Percentiles rank a stretch among this genome's conserved stretches.
Evolutionary conservation across 306 rosid species (phyloP).

Genomic region (Cercis canadensis): DNA sequence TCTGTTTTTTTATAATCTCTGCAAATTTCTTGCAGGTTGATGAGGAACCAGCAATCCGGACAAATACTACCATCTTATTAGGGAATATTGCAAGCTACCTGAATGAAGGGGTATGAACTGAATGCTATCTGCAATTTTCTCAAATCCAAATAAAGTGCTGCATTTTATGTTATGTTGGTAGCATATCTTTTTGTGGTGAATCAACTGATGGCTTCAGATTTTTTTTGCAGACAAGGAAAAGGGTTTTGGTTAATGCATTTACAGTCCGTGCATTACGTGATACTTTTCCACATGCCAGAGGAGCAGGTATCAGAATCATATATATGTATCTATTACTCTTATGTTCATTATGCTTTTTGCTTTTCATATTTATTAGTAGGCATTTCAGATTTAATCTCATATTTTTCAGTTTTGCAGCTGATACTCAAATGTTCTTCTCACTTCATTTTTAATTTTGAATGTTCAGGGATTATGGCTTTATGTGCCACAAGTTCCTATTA

Average conservation of each 20-base stretch:
- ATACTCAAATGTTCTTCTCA: conserved; percentile 15
- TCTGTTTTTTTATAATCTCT: too few species aligned
- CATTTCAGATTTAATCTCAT: not conserved
- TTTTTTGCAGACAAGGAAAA: conserved; percentile 81
- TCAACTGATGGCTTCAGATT: conserved; percentile 40
- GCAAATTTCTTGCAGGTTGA: conserved; percentile 72
- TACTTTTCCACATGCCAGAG: conserved; percentile 95
- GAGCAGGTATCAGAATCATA: conserved; percentile 77
- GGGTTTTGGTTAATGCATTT: conserved; percentile 98
- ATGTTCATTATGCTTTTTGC: not conserved
- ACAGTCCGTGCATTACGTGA: conserved; percentile 99
- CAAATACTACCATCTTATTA: conserved; percentile 93
- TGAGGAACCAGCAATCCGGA: conserved; percentile 96
- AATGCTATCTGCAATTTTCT: conserved; percentile 43
- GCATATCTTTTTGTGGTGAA: conserved; percentile 25
- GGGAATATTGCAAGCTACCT: conserved; percentile 94
- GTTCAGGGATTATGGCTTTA: conserved; percentile 95
- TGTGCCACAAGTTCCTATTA: conserved; percentile 96
- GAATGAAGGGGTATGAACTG: conserved; percentile 77
- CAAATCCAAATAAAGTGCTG: conserved; percentile 20
- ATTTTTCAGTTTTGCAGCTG: conserved; percentile 34
- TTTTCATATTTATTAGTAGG: not conserved
- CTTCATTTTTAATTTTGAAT: conserved; percentile 23
- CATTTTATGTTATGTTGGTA: conserved; percentile 34
- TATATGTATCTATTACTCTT: not conserved